These are phyloP conservation scores for Bjerkandera adusta DNA, from an alignment of 1,284 basidiomycete genomes.

Conservation along the genomic window DNA sequence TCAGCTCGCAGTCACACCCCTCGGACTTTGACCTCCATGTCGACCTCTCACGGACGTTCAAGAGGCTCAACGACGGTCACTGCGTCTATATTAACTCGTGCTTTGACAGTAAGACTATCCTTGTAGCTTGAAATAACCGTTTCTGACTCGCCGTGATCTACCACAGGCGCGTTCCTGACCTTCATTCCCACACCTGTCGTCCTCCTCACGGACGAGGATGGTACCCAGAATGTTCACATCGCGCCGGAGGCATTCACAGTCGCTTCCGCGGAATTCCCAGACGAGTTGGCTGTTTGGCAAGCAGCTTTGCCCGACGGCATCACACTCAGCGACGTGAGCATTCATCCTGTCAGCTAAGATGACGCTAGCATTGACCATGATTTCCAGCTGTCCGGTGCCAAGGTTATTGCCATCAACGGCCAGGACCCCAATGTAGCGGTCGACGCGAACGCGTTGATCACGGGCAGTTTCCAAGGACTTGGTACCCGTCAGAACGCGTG, in stretches of 20 bases:
- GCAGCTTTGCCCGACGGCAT: conserved; percentile 46
- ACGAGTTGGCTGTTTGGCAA: conserved; percentile 54
- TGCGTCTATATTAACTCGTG: conserved; percentile 54
- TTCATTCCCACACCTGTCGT: conserved; percentile 55
- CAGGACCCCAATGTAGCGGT: conserved; percentile 52
- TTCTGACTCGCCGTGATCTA: conserved; percentile 1
- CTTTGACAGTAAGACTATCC: conserved; percentile 45
- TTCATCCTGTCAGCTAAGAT: background rate
- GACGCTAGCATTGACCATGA: background rate
- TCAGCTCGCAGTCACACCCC: conserved; percentile 39
- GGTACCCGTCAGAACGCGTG: conserved; percentile 49
- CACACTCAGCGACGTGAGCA: background rate
- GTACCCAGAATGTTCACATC: conserved; percentile 49
- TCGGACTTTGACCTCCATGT: conserved; percentile 55
- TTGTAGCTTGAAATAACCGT: background rate
- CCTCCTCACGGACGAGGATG: conserved; percentile 43
- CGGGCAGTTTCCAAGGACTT: conserved; percentile 41
- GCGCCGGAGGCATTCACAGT: conserved; percentile 58
- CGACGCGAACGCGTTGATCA: conserved; percentile 46
- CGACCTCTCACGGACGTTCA: conserved; percentile 51
- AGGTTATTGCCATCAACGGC: conserved; percentile 52
- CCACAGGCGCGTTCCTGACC: conserved; percentile 43
- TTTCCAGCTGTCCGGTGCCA: conserved; percentile 50
- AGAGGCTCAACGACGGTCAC: conserved; percentile 57
- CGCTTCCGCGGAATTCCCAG: conserved; percentile 49